Evolutionary conservation across 1,284 basidiomycete genomes (phyloP).

Genomic region (Boletus sp.): DNA sequence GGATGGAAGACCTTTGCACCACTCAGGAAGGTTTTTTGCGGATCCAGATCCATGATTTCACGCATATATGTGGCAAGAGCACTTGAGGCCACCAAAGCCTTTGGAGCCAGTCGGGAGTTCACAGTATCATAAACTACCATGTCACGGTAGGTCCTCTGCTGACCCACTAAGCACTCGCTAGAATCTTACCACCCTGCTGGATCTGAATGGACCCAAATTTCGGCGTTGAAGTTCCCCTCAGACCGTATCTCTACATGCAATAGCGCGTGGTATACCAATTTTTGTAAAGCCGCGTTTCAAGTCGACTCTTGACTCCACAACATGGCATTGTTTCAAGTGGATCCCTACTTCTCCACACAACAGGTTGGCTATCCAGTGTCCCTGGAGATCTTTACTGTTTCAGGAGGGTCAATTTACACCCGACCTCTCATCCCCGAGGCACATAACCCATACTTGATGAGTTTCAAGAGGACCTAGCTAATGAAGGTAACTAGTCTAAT

Average conservation of each 20-base stretch:
- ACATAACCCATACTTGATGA: slow-evolving; percentile 2
- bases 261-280: background rate
- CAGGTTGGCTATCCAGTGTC: background rate
- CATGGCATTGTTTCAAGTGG: background rate
- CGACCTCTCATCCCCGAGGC: background rate
- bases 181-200: background rate
- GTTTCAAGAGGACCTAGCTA: background rate
- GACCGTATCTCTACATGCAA: background rate
- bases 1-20: too few species aligned
- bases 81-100: background rate
- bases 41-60: too few species aligned
- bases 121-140: too few species aligned
- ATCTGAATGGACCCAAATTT: background rate
- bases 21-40: too few species aligned
- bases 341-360: background rate
- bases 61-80: background rate
- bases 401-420: background rate
- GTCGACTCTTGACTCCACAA: too few species aligned
- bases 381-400: background rate
- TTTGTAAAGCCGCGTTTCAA: too few species aligned
- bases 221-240: too few species aligned
- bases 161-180: background rate
- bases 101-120: background rate
- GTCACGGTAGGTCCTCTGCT: background rate
- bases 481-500: background rate